Evolutionary conservation across 2,329 filamentous ascomycete genomes (phyloP).

Genomic region (Botryosphaeria dothidea): DNA sequence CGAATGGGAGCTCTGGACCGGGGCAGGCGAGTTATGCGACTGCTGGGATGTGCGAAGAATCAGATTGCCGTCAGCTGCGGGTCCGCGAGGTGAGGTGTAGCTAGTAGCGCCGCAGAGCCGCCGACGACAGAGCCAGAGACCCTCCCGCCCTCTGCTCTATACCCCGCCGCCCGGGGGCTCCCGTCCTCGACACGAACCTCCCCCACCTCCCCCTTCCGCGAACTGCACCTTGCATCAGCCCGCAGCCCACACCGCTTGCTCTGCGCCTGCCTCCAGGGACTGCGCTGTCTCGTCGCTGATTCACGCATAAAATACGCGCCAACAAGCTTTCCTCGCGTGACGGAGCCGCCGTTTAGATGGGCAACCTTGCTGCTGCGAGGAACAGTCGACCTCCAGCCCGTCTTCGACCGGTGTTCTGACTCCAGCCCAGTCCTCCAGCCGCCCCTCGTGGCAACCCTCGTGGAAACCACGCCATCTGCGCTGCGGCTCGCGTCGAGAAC

Average conservation of each 20-base stretch:
- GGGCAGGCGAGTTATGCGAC: neutral
- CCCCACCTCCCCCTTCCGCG: neutral
- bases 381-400: neutral
- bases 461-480: neutral
- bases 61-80: neutral
- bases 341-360: neutral
- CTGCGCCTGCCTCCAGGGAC: neutral
- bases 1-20: too few species aligned
- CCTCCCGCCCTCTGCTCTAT: neutral
- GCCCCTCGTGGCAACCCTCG: neutral
- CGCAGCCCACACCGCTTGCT: neutral
- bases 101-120: conserved; percentile 3
- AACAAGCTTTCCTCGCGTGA: neutral
- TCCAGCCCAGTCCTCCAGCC: neutral
- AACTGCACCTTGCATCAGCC: neutral
- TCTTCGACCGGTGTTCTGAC: neutral
- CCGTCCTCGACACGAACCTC: neutral
- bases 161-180: neutral
- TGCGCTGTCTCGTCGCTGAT: neutral
- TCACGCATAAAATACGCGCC: neutral
- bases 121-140: neutral
- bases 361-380: neutral
- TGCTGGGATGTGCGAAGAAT: neutral
- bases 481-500: neutral
- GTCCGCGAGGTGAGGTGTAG: neutral